These are phyloP conservation scores for Gypsophila paniculata DNA, from an alignment of 179 eudicot genomes.

Conservation along the genomic window DNA sequence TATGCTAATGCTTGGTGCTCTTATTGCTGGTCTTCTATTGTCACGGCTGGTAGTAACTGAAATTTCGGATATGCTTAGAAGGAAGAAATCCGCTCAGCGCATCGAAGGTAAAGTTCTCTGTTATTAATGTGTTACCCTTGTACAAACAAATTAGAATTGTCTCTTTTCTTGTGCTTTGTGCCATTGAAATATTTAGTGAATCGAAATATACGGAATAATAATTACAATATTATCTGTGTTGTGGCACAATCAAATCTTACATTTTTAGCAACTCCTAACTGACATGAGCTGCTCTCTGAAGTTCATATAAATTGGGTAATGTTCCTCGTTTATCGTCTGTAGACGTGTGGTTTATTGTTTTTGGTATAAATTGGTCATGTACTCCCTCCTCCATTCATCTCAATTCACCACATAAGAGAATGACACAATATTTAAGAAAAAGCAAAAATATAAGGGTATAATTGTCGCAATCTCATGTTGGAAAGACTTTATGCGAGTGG, in stretches of 20 bases:
- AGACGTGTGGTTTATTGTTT: background rate
- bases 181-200: too few species aligned
- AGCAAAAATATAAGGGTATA: too few species aligned
- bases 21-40: conserved; percentile 75
- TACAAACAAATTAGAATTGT: background rate
- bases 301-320: background rate
- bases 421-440: too few species aligned
- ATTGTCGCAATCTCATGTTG: too few species aligned
- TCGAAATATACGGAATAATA: too few species aligned
- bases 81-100: conserved; percentile 23
- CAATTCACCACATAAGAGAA: too few species aligned
- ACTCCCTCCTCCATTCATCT: too few species aligned
- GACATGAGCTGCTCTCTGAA: background rate
- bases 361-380: background rate
- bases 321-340: background rate
- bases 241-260: too few species aligned
- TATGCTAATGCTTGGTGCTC: conserved; percentile 71
- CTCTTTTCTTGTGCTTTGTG: too few species aligned
- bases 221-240: too few species aligned
- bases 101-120: conserved; percentile 43
- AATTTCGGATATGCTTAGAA: conserved; percentile 41
- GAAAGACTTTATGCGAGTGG: too few species aligned
- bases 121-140: background rate
- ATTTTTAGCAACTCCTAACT: too few species aligned
- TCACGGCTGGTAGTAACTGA: conserved; percentile 58